Evolutionary conservation across 257 asterid species (phyloP).

Genomic region (Vinca minor): DNA sequence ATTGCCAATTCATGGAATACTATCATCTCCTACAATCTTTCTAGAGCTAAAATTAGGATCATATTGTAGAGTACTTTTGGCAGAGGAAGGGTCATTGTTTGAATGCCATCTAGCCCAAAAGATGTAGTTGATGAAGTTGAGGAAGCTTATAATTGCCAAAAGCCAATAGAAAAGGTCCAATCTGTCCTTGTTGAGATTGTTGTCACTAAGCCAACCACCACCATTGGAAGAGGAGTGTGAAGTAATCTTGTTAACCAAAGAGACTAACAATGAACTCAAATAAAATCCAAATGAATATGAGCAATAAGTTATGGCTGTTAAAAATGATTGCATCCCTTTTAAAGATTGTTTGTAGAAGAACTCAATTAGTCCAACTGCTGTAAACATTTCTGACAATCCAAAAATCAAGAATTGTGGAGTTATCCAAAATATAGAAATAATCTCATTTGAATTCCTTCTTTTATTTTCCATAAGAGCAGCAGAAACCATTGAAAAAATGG

Average conservation of each 20-base stretch:
- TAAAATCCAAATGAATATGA: slow-evolving; percentile 64
- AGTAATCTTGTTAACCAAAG: slow-evolving; percentile 44
- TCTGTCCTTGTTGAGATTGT: slow-evolving; percentile 56
- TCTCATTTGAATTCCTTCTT: slow-evolving; percentile 28
- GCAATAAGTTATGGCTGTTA: slow-evolving; percentile 65
- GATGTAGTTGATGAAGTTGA: slow-evolving; percentile 57
- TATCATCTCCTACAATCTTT: slow-evolving; percentile 41
- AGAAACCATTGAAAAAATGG: slow-evolving; percentile 64
- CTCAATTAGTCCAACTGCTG: slow-evolving; percentile 66
- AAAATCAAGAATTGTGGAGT: slow-evolving; percentile 66
- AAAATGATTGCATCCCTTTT: slow-evolving; percentile 60
- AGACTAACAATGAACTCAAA: slow-evolving; percentile 52
- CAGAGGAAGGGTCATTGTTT: no score
- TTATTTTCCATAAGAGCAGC: slow-evolving; percentile 51
- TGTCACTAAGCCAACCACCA: slow-evolving; percentile 56
- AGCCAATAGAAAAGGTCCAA: slow-evolving; percentile 70
- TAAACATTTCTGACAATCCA: slow-evolving; percentile 67
- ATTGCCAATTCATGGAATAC: slow-evolving; percentile 18
- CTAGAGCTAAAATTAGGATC: slow-evolving; percentile 12
- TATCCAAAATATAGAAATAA: slow-evolving; percentile 58
- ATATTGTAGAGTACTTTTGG: slow-evolving; percentile 1
- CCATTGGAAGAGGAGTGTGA: slow-evolving; percentile 14
- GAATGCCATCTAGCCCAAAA: slow-evolving; percentile 69
- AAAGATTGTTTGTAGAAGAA: slow-evolving; percentile 58
- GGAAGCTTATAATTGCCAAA: slow-evolving; percentile 46